Percentiles rank a stretch among this genome's conserved stretches.
phyloP scores from a whole-genome alignment of 495 filamentous ascomycete genomes.

The Aspergillus steynii region DNA sequence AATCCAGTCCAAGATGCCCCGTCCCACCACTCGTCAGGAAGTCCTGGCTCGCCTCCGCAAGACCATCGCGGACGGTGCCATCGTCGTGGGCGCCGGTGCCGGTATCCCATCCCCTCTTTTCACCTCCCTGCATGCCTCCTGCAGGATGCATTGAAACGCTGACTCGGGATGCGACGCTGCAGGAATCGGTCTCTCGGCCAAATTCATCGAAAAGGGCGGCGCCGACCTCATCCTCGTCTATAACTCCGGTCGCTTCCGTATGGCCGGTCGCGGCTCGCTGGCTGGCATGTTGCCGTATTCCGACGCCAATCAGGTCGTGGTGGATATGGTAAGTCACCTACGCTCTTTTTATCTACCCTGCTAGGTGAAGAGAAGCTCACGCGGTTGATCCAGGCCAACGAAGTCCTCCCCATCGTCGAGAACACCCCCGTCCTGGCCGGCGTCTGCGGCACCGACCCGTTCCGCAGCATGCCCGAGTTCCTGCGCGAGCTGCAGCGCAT shows the following conservation, averaged over 20 bases:
- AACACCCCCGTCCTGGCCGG: slow-evolving; percentile 64
- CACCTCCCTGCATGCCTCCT: no score
- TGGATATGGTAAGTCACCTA: slow-evolving; percentile 58
- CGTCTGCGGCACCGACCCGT: slow-evolving; percentile 67
- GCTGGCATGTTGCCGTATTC: slow-evolving; percentile 73
- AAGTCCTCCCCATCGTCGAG: slow-evolving; percentile 60
- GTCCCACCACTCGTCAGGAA: slow-evolving; percentile 50
- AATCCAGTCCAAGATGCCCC: slow-evolving; percentile 29
- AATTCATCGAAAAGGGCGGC: slow-evolving; percentile 66
- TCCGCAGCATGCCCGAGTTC: slow-evolving; percentile 58
- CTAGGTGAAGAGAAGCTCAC: background rate
- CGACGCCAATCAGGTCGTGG: slow-evolving; percentile 67
- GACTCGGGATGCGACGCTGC: background rate
- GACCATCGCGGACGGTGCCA: slow-evolving; percentile 50
- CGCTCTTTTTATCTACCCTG: background rate
- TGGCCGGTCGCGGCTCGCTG: slow-evolving; percentile 70
- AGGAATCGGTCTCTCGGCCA: slow-evolving; percentile 70
- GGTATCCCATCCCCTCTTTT: slow-evolving; percentile 35
- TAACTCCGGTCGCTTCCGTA: slow-evolving; percentile 71
- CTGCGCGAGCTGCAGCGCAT: slow-evolving; percentile 55
- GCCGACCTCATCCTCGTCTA: slow-evolving; percentile 71
- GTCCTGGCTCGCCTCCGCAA: slow-evolving; percentile 55
- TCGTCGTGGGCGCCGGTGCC: slow-evolving; percentile 67
- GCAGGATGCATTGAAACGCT: no score
- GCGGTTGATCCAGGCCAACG: slow-evolving; percentile 39